Base-by-base conservation (phyloP, 768 basidiomycete species). In the Russula earlei region DNA sequence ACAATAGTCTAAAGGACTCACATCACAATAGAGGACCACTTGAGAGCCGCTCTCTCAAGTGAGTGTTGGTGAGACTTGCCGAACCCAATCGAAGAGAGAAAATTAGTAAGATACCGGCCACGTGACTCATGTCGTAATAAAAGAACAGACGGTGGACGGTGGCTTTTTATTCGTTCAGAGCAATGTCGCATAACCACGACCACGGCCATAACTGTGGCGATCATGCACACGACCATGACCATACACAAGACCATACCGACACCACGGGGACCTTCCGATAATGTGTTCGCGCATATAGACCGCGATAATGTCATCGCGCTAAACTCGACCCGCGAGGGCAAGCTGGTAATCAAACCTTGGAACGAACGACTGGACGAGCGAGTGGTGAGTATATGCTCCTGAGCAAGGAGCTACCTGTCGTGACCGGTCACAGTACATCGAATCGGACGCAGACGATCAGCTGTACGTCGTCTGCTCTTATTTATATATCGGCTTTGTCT, bases 401-500 rank as follows among this genome's bases (percentile, higher is more conserved):
- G 7, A 36, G n/a, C n/a, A n/a, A n/a, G 15, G 27, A 19, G 14
- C 8, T 33, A 25, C 31, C 4, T 17, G 45, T 31, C 31, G 3
- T 20, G 17, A 17, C 51, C 47, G 29, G 55, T 31, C 46, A 8
- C 61, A 96, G 92, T 88, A 71, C 58, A 67, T 93, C 56, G 87
- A 92, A 69, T 92, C 90, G 17, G 93, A 96, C 61, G 86, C 87
- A 33, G 93, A 95, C 69, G 92, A 94, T 66, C 87, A 91, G 68
- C 69, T 96, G 89, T 90, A 68, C 63, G 75, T 58, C 46, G 27
- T 22, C 27, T 43, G 45, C 5, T 12, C 38, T n/a, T 14, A 31
- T 24, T 1, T n/a, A n/a, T n/a, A n/a, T n/a, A n/a, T 14, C 38
- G 3, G 9, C 34, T 5, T 41, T 17, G 27, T 15, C 41, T 33